Base-by-base conservation (phyloP, 2,329 filamentous ascomycete species). In the Pestalotiopsis sp. region DNA sequence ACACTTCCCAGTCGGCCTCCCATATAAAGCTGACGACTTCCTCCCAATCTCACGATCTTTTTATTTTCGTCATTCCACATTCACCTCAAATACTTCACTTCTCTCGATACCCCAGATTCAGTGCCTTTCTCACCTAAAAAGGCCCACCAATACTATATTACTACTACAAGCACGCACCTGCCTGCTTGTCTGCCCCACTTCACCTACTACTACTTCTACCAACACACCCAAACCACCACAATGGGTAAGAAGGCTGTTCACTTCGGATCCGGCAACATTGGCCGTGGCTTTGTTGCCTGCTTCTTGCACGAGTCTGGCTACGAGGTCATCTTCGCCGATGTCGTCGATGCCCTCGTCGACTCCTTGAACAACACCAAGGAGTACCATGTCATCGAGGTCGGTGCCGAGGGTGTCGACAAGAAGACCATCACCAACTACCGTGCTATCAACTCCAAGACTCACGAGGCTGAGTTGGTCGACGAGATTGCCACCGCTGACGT, bases 241-340 rank as follows among this genome's bases (percentile, higher is more conserved):
- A 86, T 85, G 83, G 79, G 77, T 71, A 89, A 89, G 79, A 93
- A 91, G 79, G 92, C 92, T 73, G 88, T 95, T 78, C 93, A 95
- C 83, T 95, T 96, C 75, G 93, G 93, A 73, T 92, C 92, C 75
- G 93, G 93, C 78, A 95, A 95, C 81, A 95, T 96, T 77, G 93
- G 87, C 80, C 91, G 92, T 79, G 92, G 93, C 80, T 96, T 96
- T 74, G 93, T 96, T 66, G 93, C 92, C 75, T 94, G 94, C 82
- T 96, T 98, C 83, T 89, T 98, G 55, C 93, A 97, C 85, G 92
- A 97, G 81, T 96, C 94, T 13, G 94, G 93, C 78, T 99, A 94
- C 80, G 93, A 98, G 78, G 95, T 99, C 76, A 86, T 98, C 83
- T 98, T 99, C 77, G 91, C 97, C 74, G 96, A 99, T 85, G 94